Conservation (phyloP, 2,329 filamentous ascomycete species). For the Chrysoporthe austroafricana region DNA sequence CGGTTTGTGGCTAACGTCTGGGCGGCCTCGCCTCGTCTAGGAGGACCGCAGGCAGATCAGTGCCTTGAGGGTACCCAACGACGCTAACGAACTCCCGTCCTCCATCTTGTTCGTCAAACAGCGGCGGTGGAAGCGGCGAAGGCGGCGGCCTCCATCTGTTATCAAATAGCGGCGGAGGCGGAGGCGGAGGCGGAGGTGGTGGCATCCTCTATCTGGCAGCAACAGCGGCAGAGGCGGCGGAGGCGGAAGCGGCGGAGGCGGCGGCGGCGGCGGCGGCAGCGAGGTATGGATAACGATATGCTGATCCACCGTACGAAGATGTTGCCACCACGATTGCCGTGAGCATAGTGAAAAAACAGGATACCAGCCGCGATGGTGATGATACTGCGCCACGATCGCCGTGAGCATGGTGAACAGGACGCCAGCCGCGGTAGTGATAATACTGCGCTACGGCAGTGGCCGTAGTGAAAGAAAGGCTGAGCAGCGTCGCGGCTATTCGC, state of each 20-base stretch:
- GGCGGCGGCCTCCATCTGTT: no score
- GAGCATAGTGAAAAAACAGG: no score
- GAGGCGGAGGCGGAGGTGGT: no score
- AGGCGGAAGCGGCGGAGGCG: no score
- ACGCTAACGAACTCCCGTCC: neutral
- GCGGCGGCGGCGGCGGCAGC: no score
- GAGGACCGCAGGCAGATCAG: neutral
- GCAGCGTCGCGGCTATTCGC: constrained; percentile 12
- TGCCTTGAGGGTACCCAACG: neutral
- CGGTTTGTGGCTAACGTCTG: neutral
- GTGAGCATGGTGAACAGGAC: constrained; percentile 15
- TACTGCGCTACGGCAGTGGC: constrained; percentile 20
- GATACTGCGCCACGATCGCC: constrained; percentile 4
- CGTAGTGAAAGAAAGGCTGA: constrained; percentile 12
- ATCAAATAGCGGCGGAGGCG: no score
- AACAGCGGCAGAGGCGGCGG: no score
- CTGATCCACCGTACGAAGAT: constrained; percentile 7
- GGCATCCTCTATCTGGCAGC: no score
- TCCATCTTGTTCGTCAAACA: no score
- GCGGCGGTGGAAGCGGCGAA: no score
- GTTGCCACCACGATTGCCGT: neutral
- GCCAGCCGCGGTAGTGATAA: constrained; percentile 21
- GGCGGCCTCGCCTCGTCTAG: neutral
- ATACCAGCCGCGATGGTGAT: no score
- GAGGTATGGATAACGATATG: neutral